Evolutionary conservation across 768 basidiomycete genomes (phyloP).

Genomic region (Leucosporidium creatinivorum): DNA sequence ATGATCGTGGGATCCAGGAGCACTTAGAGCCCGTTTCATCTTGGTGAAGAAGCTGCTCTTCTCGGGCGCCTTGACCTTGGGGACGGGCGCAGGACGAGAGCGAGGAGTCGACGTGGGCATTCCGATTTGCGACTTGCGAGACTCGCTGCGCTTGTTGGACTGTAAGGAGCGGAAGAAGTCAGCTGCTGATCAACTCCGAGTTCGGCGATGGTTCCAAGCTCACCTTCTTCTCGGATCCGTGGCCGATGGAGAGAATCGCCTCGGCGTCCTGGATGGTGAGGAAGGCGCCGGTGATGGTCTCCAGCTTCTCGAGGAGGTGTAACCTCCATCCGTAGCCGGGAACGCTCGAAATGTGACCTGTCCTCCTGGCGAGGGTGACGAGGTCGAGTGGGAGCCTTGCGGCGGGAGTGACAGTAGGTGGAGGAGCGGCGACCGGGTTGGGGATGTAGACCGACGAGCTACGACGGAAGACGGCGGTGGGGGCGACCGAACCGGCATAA

Average conservation of each 20-base stretch:
- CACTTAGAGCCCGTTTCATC: conserved; percentile 17
- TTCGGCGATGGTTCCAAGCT: neutral
- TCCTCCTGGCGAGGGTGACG: conserved; percentile 21
- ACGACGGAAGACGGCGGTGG: conserved; percentile 9
- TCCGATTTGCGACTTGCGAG: conserved; percentile 18
- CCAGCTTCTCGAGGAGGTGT: conserved; percentile 29
- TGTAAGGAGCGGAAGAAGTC: neutral
- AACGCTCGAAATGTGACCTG: conserved; percentile 16
- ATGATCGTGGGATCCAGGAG: conserved; percentile 1
- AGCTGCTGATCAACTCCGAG: neutral
- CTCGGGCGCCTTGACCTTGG: conserved; percentile 1
- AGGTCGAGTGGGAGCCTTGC: conserved; percentile 15
- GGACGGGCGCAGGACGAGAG: too few species aligned
- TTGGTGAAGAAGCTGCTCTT: conserved; percentile 13
- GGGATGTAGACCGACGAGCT: conserved; percentile 17
- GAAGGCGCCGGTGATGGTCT: conserved; percentile 24
- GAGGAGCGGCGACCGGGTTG: neutral
- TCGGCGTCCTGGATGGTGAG: conserved; percentile 22
- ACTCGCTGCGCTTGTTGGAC: conserved; percentile 4
- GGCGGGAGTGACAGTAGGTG: neutral
- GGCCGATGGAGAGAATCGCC: conserved; percentile 21
- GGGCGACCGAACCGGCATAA: neutral
- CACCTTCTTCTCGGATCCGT: conserved; percentile 8
- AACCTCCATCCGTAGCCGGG: conserved; percentile 29
- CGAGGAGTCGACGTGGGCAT: neutral